A percentile compares a stretch with the other conserved stretches of the same genome.
Evolutionary conservation across 768 basidiomycete genomes (phyloP).

Genomic region (Collybia sordida): DNA sequence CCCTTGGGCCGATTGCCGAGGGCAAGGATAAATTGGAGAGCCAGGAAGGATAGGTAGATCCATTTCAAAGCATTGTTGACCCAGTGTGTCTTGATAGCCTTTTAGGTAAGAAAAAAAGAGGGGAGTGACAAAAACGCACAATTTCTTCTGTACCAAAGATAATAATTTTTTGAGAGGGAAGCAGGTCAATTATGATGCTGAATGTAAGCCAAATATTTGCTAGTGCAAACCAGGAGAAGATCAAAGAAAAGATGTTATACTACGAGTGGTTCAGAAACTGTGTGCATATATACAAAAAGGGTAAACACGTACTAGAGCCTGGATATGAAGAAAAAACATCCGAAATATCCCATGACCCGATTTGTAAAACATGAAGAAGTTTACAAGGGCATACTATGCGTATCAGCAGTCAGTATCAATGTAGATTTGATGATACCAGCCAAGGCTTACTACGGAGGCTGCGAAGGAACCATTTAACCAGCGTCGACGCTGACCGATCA

Average conservation of each 20-base stretch:
- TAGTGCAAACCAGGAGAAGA: slow-evolving; percentile 93
- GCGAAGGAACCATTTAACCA: slow-evolving; percentile 98
- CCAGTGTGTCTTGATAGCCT: slow-evolving; percentile 73
- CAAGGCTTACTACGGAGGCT: slow-evolving; percentile 73
- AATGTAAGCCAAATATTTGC: slow-evolving; percentile 96
- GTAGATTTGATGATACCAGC: background rate
- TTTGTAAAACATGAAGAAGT: slow-evolving; percentile 87
- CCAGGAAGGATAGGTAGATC: slow-evolving; percentile 85
- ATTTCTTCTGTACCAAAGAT: slow-evolving; percentile 73
- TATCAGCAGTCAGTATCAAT: slow-evolving; percentile 1
- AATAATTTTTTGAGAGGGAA: slow-evolving; percentile 51
- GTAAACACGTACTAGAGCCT: slow-evolving; percentile 74
- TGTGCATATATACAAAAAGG: background rate
- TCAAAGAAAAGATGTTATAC: slow-evolving; percentile 83
- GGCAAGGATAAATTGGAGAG: slow-evolving; percentile 66
- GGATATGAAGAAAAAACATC: slow-evolving; percentile 96
- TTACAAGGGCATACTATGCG: slow-evolving; percentile 83
- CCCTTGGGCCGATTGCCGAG: slow-evolving; percentile 86
- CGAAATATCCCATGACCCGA: slow-evolving; percentile 86
- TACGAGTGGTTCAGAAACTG: slow-evolving; percentile 23
- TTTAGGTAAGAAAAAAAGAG: background rate
- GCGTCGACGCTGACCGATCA: slow-evolving; percentile 93
- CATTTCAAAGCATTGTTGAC: slow-evolving; percentile 81
- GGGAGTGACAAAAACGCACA: slow-evolving; percentile 43
- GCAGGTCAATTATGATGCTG: slow-evolving; percentile 89